phyloP scores from a whole-genome alignment of 768 basidiomycete species.

The Wakefieldia striispora region DNA sequence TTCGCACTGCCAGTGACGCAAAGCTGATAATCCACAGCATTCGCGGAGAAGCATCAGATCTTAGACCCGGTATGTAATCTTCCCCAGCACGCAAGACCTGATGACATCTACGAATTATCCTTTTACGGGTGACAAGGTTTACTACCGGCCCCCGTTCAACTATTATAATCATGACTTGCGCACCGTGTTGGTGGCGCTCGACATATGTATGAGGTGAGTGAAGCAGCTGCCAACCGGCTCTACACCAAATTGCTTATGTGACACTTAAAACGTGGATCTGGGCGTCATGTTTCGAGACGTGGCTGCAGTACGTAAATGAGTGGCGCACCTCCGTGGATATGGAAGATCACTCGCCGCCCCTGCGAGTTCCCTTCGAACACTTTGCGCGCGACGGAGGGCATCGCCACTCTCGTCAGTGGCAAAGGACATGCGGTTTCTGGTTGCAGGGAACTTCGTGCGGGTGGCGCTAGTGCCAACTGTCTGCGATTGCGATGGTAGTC shows the following conservation, averaged over 20 bases:
- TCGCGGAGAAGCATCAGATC: constrained; percentile 10
- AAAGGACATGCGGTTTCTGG: constrained; percentile 22
- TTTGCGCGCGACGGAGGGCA: constrained; percentile 9
- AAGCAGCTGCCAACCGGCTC: neutral
- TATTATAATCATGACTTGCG: neutral
- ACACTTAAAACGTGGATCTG: neutral
- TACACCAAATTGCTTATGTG: constrained; percentile 11
- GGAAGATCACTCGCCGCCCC: no score
- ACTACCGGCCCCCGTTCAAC: neutral
- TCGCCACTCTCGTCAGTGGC: constrained; percentile 19
- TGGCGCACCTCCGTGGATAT: constrained; percentile 20
- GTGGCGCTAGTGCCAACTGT: constrained; percentile 13
- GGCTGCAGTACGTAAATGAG: constrained; percentile 18
- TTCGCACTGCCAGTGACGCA: neutral
- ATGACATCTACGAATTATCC: constrained; percentile 2
- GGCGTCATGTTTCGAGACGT: constrained; percentile 5
- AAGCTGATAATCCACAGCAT: constrained; percentile 6
- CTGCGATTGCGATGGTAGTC: constrained; percentile 4
- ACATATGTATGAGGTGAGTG: constrained; percentile 2
- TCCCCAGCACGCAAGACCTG: neutral
- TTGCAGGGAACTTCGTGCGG: constrained; percentile 13
- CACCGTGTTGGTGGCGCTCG: constrained; percentile 16
- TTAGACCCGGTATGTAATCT: constrained; percentile 4
- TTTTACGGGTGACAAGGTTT: neutral
- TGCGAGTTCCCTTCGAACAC: neutral